Percentiles rank a stretch among this genome's conserved stretches.
phyloP scores from a whole-genome alignment of 208 protist species.

The Leishmania amazonensis region DNA sequence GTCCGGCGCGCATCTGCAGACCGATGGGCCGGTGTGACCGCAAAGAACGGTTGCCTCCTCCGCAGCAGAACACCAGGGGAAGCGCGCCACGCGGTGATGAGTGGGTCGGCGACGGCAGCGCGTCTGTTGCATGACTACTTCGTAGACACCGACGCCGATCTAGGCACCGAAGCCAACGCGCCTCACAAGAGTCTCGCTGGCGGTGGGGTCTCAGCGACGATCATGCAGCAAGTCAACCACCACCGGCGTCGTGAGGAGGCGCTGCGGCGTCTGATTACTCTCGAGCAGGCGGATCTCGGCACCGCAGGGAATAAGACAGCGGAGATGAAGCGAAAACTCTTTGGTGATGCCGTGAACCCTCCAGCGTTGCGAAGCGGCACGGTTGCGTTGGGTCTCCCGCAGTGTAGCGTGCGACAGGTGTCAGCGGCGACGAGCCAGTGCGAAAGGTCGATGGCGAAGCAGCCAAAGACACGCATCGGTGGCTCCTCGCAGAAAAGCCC shows the following conservation, averaged over 20 bases:
- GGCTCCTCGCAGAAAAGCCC: background rate
- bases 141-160: slow-evolving; percentile 5
- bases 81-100: background rate
- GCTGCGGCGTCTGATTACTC: slow-evolving; percentile 31
- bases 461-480: background rate
- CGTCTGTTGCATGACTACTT: background rate
- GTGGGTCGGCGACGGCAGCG: background rate
- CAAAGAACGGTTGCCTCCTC: background rate
- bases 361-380: background rate
- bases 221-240: slow-evolving; percentile 55
- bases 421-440: background rate
- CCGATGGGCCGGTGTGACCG: background rate
- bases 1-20: slow-evolving; percentile 14
- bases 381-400: slow-evolving; percentile 5
- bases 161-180: background rate
- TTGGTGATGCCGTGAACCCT: background rate
- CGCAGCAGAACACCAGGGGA: background rate
- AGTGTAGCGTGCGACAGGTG: background rate
- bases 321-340: slow-evolving; percentile 3
- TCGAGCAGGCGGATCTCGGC: slow-evolving; percentile 20
- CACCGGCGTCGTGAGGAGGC: slow-evolving; percentile 48
- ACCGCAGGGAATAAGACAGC: background rate
- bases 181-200: background rate
- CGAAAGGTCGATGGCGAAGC: background rate
- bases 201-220: slow-evolving; percentile 18